phyloP scores from a whole-genome alignment of 345 rosid species.

The Corchorus olitorius region DNA sequence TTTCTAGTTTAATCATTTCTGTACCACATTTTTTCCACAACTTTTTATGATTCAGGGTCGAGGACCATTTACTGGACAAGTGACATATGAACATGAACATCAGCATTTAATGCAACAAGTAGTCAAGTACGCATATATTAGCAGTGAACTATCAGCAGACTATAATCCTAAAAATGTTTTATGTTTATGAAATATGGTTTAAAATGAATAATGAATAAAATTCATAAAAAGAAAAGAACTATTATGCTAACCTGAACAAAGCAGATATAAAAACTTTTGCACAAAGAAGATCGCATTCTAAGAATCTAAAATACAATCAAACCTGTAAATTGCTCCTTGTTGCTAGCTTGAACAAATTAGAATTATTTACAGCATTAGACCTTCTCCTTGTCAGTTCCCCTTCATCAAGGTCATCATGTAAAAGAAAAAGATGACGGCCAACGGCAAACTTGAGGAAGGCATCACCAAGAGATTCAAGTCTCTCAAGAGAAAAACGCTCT shows the following conservation, averaged over 20 bases:
- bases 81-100: background rate
- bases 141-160: slow-evolving; percentile 6
- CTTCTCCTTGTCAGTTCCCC: slow-evolving; percentile 83
- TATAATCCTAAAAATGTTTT: background rate
- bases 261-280: background rate
- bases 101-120: slow-evolving; percentile 1
- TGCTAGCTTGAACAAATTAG: slow-evolving; percentile 71
- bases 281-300: slow-evolving; percentile 6
- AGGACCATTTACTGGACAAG: slow-evolving; percentile 9
- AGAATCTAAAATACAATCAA: slow-evolving; percentile 11
- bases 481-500: slow-evolving; percentile 92
- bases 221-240: slow-evolving; percentile 5
- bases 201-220: background rate
- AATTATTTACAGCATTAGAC: slow-evolving; percentile 76
- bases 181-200: slow-evolving; percentile 1
- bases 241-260: background rate
- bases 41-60: background rate
- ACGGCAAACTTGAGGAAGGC: slow-evolving; percentile 89
- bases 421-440: slow-evolving; percentile 76
- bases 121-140: slow-evolving; percentile 2
- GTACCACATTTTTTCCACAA: background rate
- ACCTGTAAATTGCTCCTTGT: slow-evolving; percentile 76
- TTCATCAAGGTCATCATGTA: slow-evolving; percentile 73
- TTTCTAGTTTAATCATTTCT: background rate
- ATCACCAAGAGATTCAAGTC: slow-evolving; percentile 91